These are phyloP conservation scores for Fusarium buxicola DNA, from an alignment of 2,329 filamentous ascomycete genomes.

Conservation along the genomic window DNA sequence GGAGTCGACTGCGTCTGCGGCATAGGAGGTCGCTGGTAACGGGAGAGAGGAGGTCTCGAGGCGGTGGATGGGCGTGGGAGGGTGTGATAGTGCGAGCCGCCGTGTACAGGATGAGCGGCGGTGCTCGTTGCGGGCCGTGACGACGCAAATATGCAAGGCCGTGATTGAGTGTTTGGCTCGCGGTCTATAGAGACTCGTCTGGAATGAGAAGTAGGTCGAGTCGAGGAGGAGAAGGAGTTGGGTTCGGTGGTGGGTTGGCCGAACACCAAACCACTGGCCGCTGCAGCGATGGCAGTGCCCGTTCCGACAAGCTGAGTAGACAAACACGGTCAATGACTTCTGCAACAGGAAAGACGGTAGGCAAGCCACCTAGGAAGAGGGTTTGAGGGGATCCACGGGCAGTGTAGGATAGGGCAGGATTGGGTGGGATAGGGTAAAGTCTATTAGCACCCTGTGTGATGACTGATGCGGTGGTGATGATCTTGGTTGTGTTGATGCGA, in stretches of 20 bases:
- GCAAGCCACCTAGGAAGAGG: slow-evolving; percentile 37
- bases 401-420: slow-evolving; percentile 31
- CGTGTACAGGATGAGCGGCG: slow-evolving; percentile 48
- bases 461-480: slow-evolving; percentile 39
- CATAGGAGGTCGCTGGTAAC: slow-evolving; percentile 53
- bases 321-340: slow-evolving; percentile 38
- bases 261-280: slow-evolving; percentile 69
- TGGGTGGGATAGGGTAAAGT: slow-evolving; percentile 42
- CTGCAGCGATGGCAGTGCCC: slow-evolving; percentile 70
- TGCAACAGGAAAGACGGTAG: slow-evolving; percentile 35
- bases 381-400: slow-evolving; percentile 32
- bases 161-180: slow-evolving; percentile 48
- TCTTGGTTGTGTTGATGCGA: slow-evolving; percentile 33
- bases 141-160: slow-evolving; percentile 42
- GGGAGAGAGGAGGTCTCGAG: slow-evolving; percentile 54
- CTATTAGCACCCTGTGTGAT: slow-evolving; percentile 38
- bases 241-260: slow-evolving; percentile 63
- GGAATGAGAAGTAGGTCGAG: slow-evolving; percentile 45
- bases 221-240: slow-evolving; percentile 46
- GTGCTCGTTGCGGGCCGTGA: slow-evolving; percentile 60
- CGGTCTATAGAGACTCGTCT: slow-evolving; percentile 51
- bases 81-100: slow-evolving; percentile 47
- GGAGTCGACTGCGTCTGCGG: slow-evolving; percentile 57
- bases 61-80: slow-evolving; percentile 48
- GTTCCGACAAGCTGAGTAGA: slow-evolving; percentile 67